Evolutionary conservation across 768 basidiomycete genomes (phyloP), one percentile per base, ranked within the genome.

Genomic region (Trametes sanguinea): DNA sequence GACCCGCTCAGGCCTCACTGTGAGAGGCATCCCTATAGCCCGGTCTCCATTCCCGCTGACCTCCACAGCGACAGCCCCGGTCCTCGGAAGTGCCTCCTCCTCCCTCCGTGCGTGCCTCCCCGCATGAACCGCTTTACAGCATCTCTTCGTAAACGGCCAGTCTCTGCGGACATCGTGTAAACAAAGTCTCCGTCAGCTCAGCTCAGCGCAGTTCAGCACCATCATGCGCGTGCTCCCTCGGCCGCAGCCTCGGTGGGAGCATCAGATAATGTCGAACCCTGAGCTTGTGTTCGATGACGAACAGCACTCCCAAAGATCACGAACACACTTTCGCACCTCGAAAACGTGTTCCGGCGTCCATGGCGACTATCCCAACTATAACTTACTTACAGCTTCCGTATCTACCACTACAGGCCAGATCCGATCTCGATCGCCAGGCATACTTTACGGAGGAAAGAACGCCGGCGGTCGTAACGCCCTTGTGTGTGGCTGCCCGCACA

Each of bases 331-430:
- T 42, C 54, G 44, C 48, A 43, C 61, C 45, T 45, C 37, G 43
- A 46, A 47, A 53, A 30, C 53, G 37, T 54, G 57, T 63, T 63
- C 57, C 54, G 47, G 62, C 51, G 40, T 47, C 63, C 63, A 65
- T 65, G 55, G 44, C 59, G 62, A 63, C 62, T 63, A 33, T 51
- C n/a, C 54, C 37, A 51, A 35, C 54, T 47, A 50, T 48, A 48
- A 48, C 40, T 37, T 32, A 44, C 54, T 55, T 55, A 55, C 48
- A 44, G 40, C 16, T 46, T 40, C 61, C 62, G 51, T 58, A 52
- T 7, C 51, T 53, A 43, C 46, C 46, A 27, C 37, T 27, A 51
- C 16, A n/a, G 16, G 6, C 58, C n/a, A 65, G 64, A 65, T 61
- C 64, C 29, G 52, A 65, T 62, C 64, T 57, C 44, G 43, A 27